These are phyloP conservation scores for Aspergillus persii DNA, from an alignment of 2,329 filamentous ascomycete genomes.

Conservation along the genomic window DNA sequence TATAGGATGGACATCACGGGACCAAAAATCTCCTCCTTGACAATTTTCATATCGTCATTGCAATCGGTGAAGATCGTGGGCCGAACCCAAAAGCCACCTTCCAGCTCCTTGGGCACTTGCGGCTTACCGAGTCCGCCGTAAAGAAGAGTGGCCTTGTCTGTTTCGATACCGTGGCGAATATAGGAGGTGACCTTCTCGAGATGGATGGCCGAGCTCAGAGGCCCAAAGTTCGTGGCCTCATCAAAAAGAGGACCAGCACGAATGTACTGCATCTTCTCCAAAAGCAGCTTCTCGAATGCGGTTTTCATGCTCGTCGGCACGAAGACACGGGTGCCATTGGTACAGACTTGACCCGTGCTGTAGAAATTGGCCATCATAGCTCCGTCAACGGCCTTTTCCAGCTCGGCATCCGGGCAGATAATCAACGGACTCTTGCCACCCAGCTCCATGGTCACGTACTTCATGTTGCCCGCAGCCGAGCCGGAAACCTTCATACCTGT, in stretches of 20 bases:
- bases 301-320: conserved; percentile 65
- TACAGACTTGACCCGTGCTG: conserved; percentile 87
- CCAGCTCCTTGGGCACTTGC: conserved; percentile 50
- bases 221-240: conserved; percentile 74
- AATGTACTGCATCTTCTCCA: conserved; percentile 68
- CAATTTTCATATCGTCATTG: conserved; percentile 76
- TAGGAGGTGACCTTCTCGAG: conserved; percentile 75
- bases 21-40: conserved; percentile 82
- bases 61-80: conserved; percentile 87
- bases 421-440: conserved; percentile 83
- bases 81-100: conserved; percentile 75
- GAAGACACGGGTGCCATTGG: conserved; percentile 87
- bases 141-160: conserved; percentile 71
- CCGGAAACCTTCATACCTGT: conserved; percentile 80
- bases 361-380: conserved; percentile 96
- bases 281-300: conserved; percentile 65
- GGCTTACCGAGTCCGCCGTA: conserved; percentile 67
- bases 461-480: conserved; percentile 74
- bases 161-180: conserved; percentile 70
- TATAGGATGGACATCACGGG: conserved; percentile 79
- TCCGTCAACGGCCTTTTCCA: conserved; percentile 78
- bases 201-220: conserved; percentile 72
- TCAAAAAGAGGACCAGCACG: conserved; percentile 73
- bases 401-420: conserved; percentile 73
- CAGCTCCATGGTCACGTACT: conserved; percentile 89